These are phyloP conservation scores for Aspergillus egyptiacus DNA, from an alignment of 495 filamentous ascomycete species.

Conservation along the genomic window DNA sequence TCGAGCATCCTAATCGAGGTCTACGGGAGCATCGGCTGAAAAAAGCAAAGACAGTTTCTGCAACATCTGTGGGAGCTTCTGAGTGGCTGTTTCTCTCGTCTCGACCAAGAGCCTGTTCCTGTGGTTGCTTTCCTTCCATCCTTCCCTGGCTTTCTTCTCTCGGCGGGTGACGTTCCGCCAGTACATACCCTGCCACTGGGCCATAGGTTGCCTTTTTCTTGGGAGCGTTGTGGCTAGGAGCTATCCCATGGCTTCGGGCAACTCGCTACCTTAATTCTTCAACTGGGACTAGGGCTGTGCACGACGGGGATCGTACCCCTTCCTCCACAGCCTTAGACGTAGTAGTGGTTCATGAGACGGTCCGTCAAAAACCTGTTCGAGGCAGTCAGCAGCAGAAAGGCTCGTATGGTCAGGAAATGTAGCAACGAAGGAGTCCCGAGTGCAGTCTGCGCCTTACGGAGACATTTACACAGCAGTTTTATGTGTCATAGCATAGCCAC, in stretches of 20 bases:
- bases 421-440: no score
- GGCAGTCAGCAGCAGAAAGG: no score
- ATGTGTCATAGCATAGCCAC: constrained; percentile 6
- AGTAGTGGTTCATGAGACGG: no score
- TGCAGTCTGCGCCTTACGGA: no score
- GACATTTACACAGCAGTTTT: no score
- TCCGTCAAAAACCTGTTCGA: no score
- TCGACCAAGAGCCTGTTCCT: background rate
- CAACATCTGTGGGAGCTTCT: background rate
- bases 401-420: no score
- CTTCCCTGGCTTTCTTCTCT: background rate
- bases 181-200: background rate
- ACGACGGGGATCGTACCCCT: no score
- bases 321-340: no score
- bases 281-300: no score
- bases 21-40: background rate
- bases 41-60: constrained; percentile 7
- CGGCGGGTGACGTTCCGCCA: background rate
- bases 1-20: no score
- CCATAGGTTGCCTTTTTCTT: constrained; percentile 1
- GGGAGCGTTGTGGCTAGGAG: background rate
- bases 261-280: background rate
- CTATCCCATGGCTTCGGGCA: background rate
- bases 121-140: background rate
- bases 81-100: background rate